phyloP scores from a whole-genome alignment of 345 rosid genomes.

The Gossypium raimondii region DNA sequence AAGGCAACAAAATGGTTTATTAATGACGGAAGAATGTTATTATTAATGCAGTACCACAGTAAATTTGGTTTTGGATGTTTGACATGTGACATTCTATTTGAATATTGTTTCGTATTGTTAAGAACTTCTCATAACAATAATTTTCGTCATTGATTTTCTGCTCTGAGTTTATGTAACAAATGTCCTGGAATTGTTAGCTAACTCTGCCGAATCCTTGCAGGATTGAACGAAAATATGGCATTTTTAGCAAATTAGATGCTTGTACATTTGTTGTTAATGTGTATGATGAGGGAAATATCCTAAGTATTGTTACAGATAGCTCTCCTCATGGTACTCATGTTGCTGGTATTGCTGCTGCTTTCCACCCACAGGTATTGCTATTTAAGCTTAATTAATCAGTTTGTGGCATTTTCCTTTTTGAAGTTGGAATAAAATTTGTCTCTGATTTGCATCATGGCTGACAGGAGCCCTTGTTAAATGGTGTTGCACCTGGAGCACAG shows the following conservation, averaged over 20 bases:
- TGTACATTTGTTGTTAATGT: constrained; percentile 82
- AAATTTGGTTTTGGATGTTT: constrained; percentile 8
- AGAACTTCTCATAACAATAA: not conserved
- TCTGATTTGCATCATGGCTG: constrained; percentile 17
- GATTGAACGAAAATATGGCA: constrained; percentile 74
- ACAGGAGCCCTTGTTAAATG: constrained; percentile 89
- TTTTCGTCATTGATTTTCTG: not conserved
- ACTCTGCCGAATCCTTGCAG: constrained; percentile 33
- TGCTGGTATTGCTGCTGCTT: constrained; percentile 95
- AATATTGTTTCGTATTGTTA: not conserved
- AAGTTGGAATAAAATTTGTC: not conserved
- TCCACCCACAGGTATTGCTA: constrained; percentile 69
- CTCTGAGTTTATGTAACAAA: not conserved
- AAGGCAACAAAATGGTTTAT: not conserved
- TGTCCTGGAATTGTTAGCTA: not conserved
- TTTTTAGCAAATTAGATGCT: constrained; percentile 94
- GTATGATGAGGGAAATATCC: constrained; percentile 72
- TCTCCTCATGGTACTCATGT: constrained; percentile 99
- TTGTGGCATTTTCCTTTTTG: constrained; percentile 11
- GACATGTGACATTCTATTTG: constrained; percentile 2
- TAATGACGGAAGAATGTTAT: not conserved
- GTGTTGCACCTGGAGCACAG: constrained; percentile 98
- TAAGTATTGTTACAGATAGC: constrained; percentile 90
- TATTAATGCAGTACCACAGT: not conserved
- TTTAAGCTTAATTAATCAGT: constrained; percentile 1